Conservation (phyloP, 108 stramenopile species). For the Aurantiochytrium sp. region DNA sequence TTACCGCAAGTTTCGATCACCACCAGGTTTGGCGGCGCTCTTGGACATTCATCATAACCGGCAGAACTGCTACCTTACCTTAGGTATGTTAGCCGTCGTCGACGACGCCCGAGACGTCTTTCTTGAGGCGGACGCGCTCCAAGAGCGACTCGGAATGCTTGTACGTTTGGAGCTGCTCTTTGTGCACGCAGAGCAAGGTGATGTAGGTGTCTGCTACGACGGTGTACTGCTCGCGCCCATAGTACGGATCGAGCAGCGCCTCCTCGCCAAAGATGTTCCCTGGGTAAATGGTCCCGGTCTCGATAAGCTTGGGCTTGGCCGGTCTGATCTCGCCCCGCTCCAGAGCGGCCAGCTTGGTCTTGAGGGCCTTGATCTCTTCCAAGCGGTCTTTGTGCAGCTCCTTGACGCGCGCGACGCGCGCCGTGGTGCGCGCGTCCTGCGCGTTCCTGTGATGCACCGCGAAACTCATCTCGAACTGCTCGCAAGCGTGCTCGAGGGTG, state of each 20-base stretch:
- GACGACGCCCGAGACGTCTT: neutral
- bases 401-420: neutral
- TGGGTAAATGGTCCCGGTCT: neutral
- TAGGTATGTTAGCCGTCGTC: neutral
- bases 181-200: neutral
- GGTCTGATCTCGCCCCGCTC: neutral
- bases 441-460: neutral
- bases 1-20: too few relatives aligned
- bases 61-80: too few relatives aligned
- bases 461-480: conserved; percentile 18
- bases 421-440: neutral
- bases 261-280: conserved; percentile 20
- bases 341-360: neutral
- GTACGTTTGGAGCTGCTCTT: neutral
- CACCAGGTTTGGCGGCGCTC: too few relatives aligned
- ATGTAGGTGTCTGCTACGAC: conserved; percentile 22
- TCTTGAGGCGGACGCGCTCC: neutral
- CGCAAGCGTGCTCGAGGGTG: neutral
- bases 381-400: neutral
- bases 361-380: neutral
- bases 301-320: neutral
- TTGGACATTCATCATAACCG: too few relatives aligned
- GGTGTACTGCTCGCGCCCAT: conserved; percentile 14
- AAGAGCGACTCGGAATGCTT: neutral
- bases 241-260: neutral